Evolutionary conservation across 306 rosid genomes (phyloP).

Genomic region (Fragaria ananassa): DNA sequence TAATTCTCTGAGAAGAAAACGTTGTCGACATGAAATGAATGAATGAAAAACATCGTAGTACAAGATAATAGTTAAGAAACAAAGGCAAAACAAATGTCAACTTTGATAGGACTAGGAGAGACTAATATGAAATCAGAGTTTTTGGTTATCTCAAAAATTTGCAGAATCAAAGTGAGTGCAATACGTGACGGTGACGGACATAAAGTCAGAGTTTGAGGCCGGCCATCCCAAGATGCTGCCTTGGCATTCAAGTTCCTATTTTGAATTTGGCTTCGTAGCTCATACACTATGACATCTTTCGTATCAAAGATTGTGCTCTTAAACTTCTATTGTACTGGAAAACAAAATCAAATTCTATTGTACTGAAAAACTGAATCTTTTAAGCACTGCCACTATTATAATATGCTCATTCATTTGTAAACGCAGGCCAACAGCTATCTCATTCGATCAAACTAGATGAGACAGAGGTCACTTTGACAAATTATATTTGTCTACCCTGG

Average conservation of each 20-base stretch:
- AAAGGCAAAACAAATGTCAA: neutral
- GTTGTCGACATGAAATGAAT: neutral
- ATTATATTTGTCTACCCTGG: neutral
- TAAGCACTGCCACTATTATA: neutral
- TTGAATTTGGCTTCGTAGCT: neutral
- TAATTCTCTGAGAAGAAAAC: neutral
- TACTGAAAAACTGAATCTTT: neutral
- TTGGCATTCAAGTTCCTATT: conserved; percentile 5
- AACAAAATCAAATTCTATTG: neutral
- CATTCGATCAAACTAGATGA: conserved; percentile 1
- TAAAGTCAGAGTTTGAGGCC: neutral
- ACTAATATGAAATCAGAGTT: neutral
- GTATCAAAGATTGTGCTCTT: neutral
- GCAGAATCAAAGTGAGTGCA: neutral
- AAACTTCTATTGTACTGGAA: neutral
- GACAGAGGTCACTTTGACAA: neutral
- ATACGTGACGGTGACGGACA: conserved; percentile 19
- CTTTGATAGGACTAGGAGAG: neutral
- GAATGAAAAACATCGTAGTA: neutral
- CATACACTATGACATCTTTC: neutral
- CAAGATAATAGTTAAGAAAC: neutral
- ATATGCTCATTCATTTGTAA: neutral
- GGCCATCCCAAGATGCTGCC: conserved; percentile 20
- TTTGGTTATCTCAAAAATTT: neutral
- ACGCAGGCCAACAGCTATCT: neutral